Evolutionary conservation across 1,139 yeast species (phyloP), one percentile per base, ranked within the genome.

Genomic region (Torulaspora globosa): DNA sequence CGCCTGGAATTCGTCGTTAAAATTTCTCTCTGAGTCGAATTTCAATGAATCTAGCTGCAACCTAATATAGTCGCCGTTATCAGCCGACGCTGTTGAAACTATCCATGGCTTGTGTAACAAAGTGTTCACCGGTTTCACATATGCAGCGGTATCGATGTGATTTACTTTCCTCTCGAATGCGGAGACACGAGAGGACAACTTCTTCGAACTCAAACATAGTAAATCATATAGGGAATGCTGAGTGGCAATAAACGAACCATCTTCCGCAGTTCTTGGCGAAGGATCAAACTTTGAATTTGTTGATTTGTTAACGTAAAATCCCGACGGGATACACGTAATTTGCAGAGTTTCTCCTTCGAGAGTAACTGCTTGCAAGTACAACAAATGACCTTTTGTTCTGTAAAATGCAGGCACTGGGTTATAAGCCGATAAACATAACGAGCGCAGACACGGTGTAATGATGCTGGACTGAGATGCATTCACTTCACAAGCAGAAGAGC

Each of bases 1-100:
- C 5, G 87, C 74, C 70, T 92, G 97, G 58, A 82, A 80, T 57
- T 92, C 97, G 55, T 85, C 96, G 63, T 89, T 89, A 89, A 95
- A 90, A 58, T 89, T 96, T 57, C 82, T 79, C 48, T 72, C 75
- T 28, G 71, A 61, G 44, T 51, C 51, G 19, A 51, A 45, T 27
- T 49, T 47, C 11, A 52, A 43, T 15, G 56, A 48, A 30, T 43
- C 47, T 15, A 53, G 29, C 48, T 63, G 67, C 28, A 62, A 47
- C 40, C 59, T 58, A 44, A 55, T 46, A 36, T 56, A 62, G 43
- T 63, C 66, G 32, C 59, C 60, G 18, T 47, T 43, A 48, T 53
- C 53, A 21, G 63, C 49, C 19, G 65, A 59, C 11, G 67, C 58
- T 16, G 55, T 46, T 39, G 73, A 62, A 18, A 82, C 80, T 24